Evolutionary conservation across 148 eudicot species (phyloP).

Genomic region (Polygonum aviculare): DNA sequence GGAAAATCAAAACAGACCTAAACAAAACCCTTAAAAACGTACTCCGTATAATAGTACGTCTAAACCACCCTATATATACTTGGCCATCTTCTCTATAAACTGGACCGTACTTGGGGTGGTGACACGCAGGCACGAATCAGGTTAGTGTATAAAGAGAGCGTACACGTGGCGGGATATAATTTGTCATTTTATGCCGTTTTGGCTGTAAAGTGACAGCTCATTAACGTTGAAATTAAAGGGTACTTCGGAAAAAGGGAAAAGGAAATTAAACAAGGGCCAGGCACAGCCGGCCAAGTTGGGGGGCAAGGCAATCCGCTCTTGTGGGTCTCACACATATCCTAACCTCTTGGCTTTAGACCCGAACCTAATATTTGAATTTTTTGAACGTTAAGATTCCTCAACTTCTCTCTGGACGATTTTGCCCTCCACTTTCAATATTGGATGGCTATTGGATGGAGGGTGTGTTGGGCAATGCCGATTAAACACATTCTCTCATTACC

Average conservation of each 20-base stretch:
- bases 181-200: conserved; percentile 1
- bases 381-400: conserved; percentile 8
- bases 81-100: neutral
- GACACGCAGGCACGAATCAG: neutral
- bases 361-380: conserved; percentile 12
- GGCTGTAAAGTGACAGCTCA: neutral
- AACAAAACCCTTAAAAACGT: neutral
- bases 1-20: neutral
- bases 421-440: neutral
- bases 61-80: neutral
- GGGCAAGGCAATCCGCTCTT: neutral
- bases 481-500: too few relatives aligned
- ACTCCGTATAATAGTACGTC: neutral
- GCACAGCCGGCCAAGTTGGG: neutral
- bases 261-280: neutral
- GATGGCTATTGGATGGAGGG: neutral
- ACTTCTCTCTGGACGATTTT: neutral
- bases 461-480: neutral
- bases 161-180: neutral
- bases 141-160: neutral
- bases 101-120: neutral
- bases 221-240: neutral
- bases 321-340: neutral
- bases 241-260: neutral
- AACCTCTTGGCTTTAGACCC: conserved; percentile 4